Base-by-base conservation (phyloP, 1,284 basidiomycete genomes). In the Inonotus obliquus region DNA sequence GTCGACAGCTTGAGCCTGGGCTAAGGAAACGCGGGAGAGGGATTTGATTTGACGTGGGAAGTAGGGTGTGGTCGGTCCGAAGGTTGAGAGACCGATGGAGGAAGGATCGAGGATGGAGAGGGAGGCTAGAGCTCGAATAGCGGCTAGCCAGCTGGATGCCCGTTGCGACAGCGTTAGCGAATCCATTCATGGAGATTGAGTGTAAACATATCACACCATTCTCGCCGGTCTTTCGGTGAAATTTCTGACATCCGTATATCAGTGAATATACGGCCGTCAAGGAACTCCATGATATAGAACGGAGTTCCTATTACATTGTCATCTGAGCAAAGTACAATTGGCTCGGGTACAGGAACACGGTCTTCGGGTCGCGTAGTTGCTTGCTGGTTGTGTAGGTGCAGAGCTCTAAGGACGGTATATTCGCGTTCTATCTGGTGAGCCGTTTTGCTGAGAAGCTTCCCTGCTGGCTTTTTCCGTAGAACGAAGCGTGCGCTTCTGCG, bases 341-440 rank as follows among this genome's bases (percentile, higher is more conserved):
- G 93, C 67, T 87, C 82, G 0, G 96, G 96, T 1, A 97, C 86
- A 0, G 96, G 96, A 6, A 98, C 87, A 29, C 77, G 79, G 62
- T 78, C 73, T 39, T 78, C 76, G 10, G 77, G 68, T 25, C 74
- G 67, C 0, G 85, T 89, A 4, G 77, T 72, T 7, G 84, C 75
- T 32, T 78, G 77, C 45, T 72, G 78, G 67, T 96, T 96, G 73
- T 93, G 83, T 52, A 74, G 77, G 69, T 92, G 86, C 25, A 97
- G 76, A 1, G 93, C 90, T 35, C 77, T 74, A 19, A 98, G 80
- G 66, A 97, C 86, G 29, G 81, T 81, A 75, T 89, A 97, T 77
- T 98, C 96, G 49, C 96, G 85, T 71, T 98, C 96, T 53, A 98
- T 85, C 70, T 96, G 92, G 72, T 98, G 96, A 0, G 96, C 96